Conservation (phyloP, 352 stramenopile species). For the Globisporangium camurandrum region DNA sequence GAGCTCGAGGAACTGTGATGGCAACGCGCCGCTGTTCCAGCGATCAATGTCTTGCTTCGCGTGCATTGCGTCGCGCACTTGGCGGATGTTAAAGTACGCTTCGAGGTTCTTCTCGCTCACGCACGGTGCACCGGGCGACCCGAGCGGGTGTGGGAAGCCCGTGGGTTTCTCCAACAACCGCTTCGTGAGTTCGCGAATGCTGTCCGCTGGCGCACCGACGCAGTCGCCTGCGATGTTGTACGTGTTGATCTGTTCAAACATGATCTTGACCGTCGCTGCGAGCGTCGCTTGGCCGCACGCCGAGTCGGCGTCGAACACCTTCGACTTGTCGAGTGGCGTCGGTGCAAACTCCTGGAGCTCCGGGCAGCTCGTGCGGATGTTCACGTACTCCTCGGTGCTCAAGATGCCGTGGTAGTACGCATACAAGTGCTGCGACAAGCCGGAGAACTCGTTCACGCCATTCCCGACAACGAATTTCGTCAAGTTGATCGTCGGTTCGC, state of each 20-base stretch:
- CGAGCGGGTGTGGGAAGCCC: constrained; percentile 17
- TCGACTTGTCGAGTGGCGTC: constrained; percentile 4
- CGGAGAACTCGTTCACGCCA: constrained; percentile 56
- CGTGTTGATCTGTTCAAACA: constrained; percentile 13
- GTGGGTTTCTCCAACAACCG: constrained; percentile 12
- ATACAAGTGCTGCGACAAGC: constrained; percentile 55
- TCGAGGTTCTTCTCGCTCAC: constrained; percentile 16
- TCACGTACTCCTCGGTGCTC: constrained; percentile 55
- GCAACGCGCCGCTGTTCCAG: constrained; percentile 8
- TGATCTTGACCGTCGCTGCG: constrained; percentile 2
- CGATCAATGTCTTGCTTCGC: constrained; percentile 15
- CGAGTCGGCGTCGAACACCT: background rate
- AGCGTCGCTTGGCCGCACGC: constrained; percentile 11
- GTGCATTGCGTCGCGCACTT: constrained; percentile 53
- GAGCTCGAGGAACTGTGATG: constrained; percentile 9
- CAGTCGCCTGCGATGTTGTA: constrained; percentile 22
- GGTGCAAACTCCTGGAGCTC: constrained; percentile 40
- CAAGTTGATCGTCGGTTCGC: constrained; percentile 45
- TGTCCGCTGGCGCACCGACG: constrained; percentile 7
- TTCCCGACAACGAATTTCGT: constrained; percentile 87
- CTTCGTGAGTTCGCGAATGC: constrained; percentile 11
- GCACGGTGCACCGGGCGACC: constrained; percentile 21
- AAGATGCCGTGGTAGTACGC: constrained; percentile 76
- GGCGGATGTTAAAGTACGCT: constrained; percentile 38
- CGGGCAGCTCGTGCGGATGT: constrained; percentile 36